phyloP scores from a whole-genome alignment of 805 yeast species.

The Kregervanrija fluxuum region DNA sequence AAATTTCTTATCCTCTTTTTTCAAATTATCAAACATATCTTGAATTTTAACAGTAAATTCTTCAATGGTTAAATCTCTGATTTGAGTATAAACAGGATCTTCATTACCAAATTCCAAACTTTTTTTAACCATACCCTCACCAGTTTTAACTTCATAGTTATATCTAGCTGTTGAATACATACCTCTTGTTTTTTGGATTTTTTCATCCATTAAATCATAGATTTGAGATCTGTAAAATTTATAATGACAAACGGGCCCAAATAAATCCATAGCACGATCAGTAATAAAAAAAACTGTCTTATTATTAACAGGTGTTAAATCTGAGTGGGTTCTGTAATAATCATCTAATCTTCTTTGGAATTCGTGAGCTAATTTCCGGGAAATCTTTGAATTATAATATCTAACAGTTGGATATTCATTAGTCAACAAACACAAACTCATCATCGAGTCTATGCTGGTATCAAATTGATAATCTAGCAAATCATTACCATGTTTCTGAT shows the following conservation, averaged over 20 bases:
- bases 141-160: slow-evolving; percentile 21
- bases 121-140: slow-evolving; percentile 20
- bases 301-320: slow-evolving; percentile 47
- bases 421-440: slow-evolving; percentile 65
- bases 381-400: slow-evolving; percentile 51
- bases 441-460: slow-evolving; percentile 54
- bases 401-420: slow-evolving; percentile 88
- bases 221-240: slow-evolving; percentile 90
- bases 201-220: slow-evolving; percentile 48
- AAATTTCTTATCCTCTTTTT: slow-evolving; percentile 18
- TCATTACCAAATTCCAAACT: slow-evolving; percentile 19
- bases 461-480: slow-evolving; percentile 52
- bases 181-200: slow-evolving; percentile 17
- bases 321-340: slow-evolving; percentile 61
- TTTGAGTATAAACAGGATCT: slow-evolving; percentile 19
- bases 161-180: slow-evolving; percentile 22
- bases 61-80: slow-evolving; percentile 22
- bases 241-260: slow-evolving; percentile 82
- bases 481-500: slow-evolving; percentile 53
- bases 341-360: slow-evolving; percentile 69
- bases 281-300: slow-evolving; percentile 62
- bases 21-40: slow-evolving; percentile 17
- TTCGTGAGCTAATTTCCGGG: slow-evolving; percentile 53
- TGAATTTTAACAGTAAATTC: slow-evolving; percentile 19
- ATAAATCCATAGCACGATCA: slow-evolving; percentile 78